Evolutionary conservation across 2,329 filamentous ascomycete genomes (phyloP).

Genomic region (Myriangium duriaei): DNA sequence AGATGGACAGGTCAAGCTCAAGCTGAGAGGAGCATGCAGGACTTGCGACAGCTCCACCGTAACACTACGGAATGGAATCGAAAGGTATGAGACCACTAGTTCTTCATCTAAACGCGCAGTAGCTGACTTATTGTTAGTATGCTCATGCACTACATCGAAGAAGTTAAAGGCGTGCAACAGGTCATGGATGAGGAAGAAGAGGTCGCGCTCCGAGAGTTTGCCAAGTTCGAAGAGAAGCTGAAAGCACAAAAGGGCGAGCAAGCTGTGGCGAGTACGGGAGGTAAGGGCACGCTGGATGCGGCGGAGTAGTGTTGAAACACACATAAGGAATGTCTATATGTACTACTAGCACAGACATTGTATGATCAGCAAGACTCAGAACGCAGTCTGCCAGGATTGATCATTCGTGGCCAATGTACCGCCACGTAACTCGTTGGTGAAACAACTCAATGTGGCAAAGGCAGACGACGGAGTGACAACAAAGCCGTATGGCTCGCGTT

Average conservation of each 20-base stretch:
- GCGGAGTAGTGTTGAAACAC: slow-evolving; percentile 16
- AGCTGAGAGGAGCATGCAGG: slow-evolving; percentile 81
- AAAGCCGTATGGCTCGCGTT: no score
- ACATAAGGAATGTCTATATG: no score
- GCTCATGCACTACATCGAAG: slow-evolving; percentile 58
- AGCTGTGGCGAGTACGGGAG: slow-evolving; percentile 37
- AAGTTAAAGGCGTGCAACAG: slow-evolving; percentile 85
- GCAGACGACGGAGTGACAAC: no score
- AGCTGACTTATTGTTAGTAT: no score
- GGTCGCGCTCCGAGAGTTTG: slow-evolving; percentile 74
- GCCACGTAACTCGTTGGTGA: no score
- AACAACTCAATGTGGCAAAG: no score
- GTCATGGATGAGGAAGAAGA: slow-evolving; percentile 88
- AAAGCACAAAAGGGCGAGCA: slow-evolving; percentile 44
- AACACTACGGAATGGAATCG: slow-evolving; percentile 93
- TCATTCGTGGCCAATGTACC: no score
- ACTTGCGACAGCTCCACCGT: slow-evolving; percentile 96
- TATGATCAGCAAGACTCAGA: no score
- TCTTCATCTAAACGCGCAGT: no score
- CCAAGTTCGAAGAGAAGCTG: slow-evolving; percentile 83
- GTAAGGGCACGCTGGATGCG: slow-evolving; percentile 41
- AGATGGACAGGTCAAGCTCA: slow-evolving; percentile 56
- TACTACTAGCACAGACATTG: no score
- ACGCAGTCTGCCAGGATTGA: no score
- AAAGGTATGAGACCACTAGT: no score